Evolutionary conservation across 441 rosid species (phyloP).

Genomic region (Francoa sonchifolia): DNA sequence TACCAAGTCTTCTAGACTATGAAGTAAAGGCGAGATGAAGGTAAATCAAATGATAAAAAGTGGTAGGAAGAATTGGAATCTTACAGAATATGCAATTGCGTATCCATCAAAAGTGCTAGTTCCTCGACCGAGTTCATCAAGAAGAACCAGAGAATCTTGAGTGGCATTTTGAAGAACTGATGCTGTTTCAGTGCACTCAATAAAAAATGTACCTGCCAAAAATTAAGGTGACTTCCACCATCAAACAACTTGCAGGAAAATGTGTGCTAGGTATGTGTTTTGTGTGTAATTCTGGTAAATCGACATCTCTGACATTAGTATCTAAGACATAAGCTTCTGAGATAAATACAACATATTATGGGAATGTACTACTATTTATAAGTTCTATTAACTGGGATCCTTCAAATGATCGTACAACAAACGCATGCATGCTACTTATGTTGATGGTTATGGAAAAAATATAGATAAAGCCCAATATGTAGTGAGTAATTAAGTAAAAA

Average conservation of each 20-base stretch:
- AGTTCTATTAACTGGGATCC: too few relatives aligned
- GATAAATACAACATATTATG: too few relatives aligned
- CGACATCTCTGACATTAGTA: too few relatives aligned
- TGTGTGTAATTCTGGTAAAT: too few relatives aligned
- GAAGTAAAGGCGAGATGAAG: neutral
- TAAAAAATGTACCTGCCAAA: constrained; percentile 78
- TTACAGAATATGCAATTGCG: constrained; percentile 92
- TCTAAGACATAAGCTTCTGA: too few relatives aligned
- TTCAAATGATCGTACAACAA: neutral
- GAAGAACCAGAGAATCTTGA: constrained; percentile 80
- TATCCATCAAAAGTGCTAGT: constrained; percentile 98
- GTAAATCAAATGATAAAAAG: neutral
- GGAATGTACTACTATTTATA: too few relatives aligned
- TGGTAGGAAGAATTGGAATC: constrained; percentile 10
- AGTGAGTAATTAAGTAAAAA: too few relatives aligned
- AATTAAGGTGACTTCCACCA: constrained; percentile 1
- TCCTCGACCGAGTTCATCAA: constrained; percentile 94
- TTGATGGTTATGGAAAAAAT: too few relatives aligned
- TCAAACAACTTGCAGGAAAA: constrained; percentile 3
- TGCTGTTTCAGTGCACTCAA: constrained; percentile 91
- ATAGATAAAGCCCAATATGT: too few relatives aligned
- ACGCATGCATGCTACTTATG: too few relatives aligned
- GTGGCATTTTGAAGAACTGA: constrained; percentile 93
- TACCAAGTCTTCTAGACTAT: neutral
- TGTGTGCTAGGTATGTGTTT: too few relatives aligned